Base-by-base conservation (phyloP, 2,329 filamentous ascomycete species). In the Aspergillus awamori region DNA sequence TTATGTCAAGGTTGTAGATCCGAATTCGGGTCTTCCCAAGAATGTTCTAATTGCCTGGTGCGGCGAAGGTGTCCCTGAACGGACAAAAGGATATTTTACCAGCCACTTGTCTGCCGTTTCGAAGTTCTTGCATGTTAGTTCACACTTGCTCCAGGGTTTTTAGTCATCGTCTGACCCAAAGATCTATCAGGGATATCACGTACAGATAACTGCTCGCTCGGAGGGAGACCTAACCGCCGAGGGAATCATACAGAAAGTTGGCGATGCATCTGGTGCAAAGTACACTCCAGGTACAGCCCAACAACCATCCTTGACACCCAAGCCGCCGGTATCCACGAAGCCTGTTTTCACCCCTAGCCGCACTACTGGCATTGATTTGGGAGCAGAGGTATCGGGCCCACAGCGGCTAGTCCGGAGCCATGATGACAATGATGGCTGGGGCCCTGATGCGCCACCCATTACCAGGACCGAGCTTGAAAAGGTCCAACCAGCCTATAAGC, bases 81-180 rank as follows among this genome's bases (percentile, higher is more conserved):
- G 94, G 71, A 98, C 94, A 63, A 99, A 98, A 80, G 95, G 95
- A 67, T 98, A 98, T 80, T 99, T 99, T 76, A 97, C 92, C 67
- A 97, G 93, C 80, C 94, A 99, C 79, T 82, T 95, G 52, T 89
- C 90, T 63, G 89, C 92, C 52, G 93, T 98, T 39, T 89, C 93
- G 64, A 97, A 97, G 79, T 84, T 97, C 68, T 86, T 99, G 45
- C 93, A 97, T 80, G 88, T 89, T 74, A 74, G 70, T 63, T 47
- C 28, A 38, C 53, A 45, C 39, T 36, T 22, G 8, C 33, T 11
- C 33, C 33, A n/a, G 22, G 15, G 26, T 15, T 8, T 33, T 7
- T 47, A 22, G 15, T 17, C 10, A 41, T 22, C 36, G 15, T 38
- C 58, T 64, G 38, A 65, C 30, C 15, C 26, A 6, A 15, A 47